Conservation (phyloP, 805 yeast genomes). For the Candida tammaniensis region DNA sequence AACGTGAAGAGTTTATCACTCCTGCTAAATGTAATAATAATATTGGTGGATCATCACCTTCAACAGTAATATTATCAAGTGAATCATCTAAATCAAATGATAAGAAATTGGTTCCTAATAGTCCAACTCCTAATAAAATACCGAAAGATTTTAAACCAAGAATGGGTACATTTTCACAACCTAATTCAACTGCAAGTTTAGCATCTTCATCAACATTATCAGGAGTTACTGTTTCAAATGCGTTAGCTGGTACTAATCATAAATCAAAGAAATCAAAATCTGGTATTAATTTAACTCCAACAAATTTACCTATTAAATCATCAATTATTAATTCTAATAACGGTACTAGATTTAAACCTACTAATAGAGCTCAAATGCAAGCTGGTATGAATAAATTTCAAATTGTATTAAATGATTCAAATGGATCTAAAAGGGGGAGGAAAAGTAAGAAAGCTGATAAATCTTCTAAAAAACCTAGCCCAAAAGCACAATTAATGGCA, state of each 20-base stretch:
- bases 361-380: slow-evolving; percentile 29
- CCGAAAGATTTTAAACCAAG: slow-evolving; percentile 23
- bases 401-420: slow-evolving; percentile 42
- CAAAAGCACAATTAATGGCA: background rate
- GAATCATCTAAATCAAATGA: slow-evolving; percentile 19
- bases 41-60: too few relatives aligned
- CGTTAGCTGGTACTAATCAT: background rate
- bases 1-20: slow-evolving; percentile 21
- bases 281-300: slow-evolving; percentile 6
- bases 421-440: slow-evolving; percentile 15
- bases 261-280: slow-evolving; percentile 1
- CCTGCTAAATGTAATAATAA: slow-evolving; percentile 39
- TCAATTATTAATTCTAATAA: slow-evolving; percentile 6
- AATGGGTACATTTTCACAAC: slow-evolving; percentile 39
- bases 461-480: slow-evolving; percentile 2
- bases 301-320: slow-evolving; percentile 7
- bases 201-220: slow-evolving; percentile 7
- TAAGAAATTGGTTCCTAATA: slow-evolving; percentile 20
- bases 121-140: slow-evolving; percentile 38
- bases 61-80: slow-evolving; percentile 40
- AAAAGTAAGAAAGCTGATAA: slow-evolving; percentile 10
- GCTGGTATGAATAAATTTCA: slow-evolving; percentile 46
- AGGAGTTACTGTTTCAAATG: slow-evolving; percentile 3
- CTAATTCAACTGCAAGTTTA: slow-evolving; percentile 6
- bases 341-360: slow-evolving; percentile 13